A percentile compares a stretch with the other conserved stretches of the same genome.
These are phyloP conservation scores for Solanum arcanum DNA, from an alignment of 257 asterid genomes.

Conservation along the genomic window DNA sequence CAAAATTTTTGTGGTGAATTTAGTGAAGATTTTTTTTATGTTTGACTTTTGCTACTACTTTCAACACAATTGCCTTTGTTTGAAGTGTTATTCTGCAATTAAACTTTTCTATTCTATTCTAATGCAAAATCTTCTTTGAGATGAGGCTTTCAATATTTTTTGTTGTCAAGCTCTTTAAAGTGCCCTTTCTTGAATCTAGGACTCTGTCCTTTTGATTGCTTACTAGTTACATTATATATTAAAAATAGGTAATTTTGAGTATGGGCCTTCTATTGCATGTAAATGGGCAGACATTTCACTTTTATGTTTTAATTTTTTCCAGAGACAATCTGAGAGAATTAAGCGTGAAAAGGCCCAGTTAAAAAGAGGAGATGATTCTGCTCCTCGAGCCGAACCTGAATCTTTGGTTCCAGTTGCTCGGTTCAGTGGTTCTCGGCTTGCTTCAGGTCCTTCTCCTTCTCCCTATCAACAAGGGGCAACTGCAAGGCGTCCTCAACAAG, in stretches of 20 bases:
- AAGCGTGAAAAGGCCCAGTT: slow-evolving; percentile 67
- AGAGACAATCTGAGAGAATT: slow-evolving; percentile 91
- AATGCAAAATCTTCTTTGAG: background rate
- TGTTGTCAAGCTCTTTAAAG: background rate
- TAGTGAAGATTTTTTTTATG: background rate
- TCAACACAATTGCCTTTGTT: background rate
- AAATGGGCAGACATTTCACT: background rate
- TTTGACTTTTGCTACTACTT: background rate
- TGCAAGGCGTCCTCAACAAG: slow-evolving; percentile 19
- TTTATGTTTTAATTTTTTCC: slow-evolving; percentile 5
- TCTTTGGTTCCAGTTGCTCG: slow-evolving; percentile 78
- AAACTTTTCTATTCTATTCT: background rate
- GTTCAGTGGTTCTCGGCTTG: slow-evolving; percentile 92
- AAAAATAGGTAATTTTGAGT: background rate
- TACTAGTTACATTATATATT: background rate
- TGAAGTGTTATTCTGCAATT: background rate
- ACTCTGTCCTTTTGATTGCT: background rate
- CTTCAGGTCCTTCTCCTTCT: slow-evolving; percentile 80
- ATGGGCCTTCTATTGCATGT: background rate
- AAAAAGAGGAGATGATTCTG: slow-evolving; percentile 83
- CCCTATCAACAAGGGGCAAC: slow-evolving; percentile 49
- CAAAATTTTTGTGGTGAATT: background rate
- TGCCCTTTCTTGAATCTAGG: background rate
- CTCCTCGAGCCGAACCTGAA: slow-evolving; percentile 61
- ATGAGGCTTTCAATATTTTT: background rate